Conservation (phyloP, 2,329 filamentous ascomycete species). For the Penicillium sp. region DNA sequence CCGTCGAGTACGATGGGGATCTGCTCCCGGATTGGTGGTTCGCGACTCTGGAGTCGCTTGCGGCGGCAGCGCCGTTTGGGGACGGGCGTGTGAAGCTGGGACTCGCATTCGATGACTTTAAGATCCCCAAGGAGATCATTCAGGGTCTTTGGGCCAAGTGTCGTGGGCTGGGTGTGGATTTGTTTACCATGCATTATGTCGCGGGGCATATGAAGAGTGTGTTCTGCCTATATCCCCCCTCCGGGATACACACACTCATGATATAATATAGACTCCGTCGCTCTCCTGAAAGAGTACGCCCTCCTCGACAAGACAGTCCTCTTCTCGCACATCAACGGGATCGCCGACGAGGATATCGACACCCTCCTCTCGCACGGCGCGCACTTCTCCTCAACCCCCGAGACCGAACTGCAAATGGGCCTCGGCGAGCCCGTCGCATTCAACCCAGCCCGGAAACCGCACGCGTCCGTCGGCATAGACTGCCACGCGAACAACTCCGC, state of each 20-base stretch:
- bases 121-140: constrained; percentile 31
- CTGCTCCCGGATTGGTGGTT: constrained; percentile 32
- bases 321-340: constrained; percentile 30
- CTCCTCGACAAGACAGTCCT: constrained; percentile 28
- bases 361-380: constrained; percentile 24
- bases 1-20: constrained; percentile 19
- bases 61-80: constrained; percentile 26
- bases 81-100: constrained; percentile 34
- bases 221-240: no score
- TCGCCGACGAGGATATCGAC: constrained; percentile 24
- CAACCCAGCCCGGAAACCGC: constrained; percentile 23
- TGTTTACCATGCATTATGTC: constrained; percentile 36
- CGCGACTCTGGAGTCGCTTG: constrained; percentile 27
- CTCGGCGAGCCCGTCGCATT: constrained; percentile 34
- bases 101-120: constrained; percentile 34
- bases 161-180: constrained; percentile 24
- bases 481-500: constrained; percentile 37
- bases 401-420: constrained; percentile 39
- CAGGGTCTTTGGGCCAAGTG: constrained; percentile 25
- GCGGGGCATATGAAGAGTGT: constrained; percentile 9
- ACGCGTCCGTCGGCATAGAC: constrained; percentile 36
- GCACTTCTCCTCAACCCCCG: constrained; percentile 34
- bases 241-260: neutral
- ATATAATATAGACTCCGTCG: constrained; percentile 15
- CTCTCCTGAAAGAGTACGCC: constrained; percentile 20